Evolutionary conservation across 1,139 yeast species (phyloP), one percentile per base, ranked within the genome.

Genomic region (Spathaspora jeffriesii): DNA sequence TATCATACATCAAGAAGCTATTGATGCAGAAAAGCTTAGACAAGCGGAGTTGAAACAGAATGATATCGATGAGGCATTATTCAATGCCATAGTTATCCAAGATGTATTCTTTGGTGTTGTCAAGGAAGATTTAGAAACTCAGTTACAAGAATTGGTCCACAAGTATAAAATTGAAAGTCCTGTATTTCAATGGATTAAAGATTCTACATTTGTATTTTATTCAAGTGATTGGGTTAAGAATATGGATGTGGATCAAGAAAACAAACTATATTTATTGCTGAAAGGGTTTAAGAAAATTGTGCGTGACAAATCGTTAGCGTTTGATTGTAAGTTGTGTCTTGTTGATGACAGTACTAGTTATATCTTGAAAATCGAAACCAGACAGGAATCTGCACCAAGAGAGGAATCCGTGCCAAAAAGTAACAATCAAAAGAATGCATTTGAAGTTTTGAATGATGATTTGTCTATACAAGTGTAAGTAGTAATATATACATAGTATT

Each of bases 31-130:
- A 47, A 62, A 62, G 8, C 54, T 58, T 6, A 56, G 64, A 51
- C 52, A 53, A 7, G 59, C 60, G 30, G 59, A 60, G 38, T 46
- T 62, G 43, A 59, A 61, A 43, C 61, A 58, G 39, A 49, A 50
- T 23, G 62, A 59, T 21, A 53, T 62, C 14, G 61, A 57, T 42
- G 59, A 55, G 43, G 62, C 60, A 9, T 43, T 53, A 17, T 79
- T 58, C 62, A 85, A 85, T 62, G 82, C 87, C 0, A 65, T 85
- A 45, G 54, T 79, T 7, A 72, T 86, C 18, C 70, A 70, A 43
- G 84, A 82, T 50, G 70, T 80, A 2, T 77, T 79, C 42, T 71
- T 77, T 45, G 88, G 88, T 0, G 71, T 79, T 3, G 73, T 82
- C 0, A 68, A 65, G 47, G 76, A 72, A 9, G 79, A 75, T 32